phyloP scores from a whole-genome alignment of 495 filamentous ascomycete species.

The Chaetomidium leptoderma region DNA sequence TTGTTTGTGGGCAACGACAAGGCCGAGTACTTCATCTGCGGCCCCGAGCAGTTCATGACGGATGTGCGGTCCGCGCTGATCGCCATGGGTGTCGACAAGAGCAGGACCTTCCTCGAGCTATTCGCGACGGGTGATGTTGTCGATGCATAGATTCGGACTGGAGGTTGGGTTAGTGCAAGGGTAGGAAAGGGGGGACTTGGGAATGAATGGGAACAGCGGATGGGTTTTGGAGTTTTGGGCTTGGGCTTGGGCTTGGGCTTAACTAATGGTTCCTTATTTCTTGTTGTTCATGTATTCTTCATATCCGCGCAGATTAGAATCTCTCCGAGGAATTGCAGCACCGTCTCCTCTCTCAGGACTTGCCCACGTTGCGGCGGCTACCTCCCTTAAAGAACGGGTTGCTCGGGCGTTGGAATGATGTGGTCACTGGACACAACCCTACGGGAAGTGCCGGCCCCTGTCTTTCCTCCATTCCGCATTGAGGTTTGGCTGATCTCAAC shows the following conservation, averaged over 20 bases:
- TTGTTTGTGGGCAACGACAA: constrained; percentile 49
- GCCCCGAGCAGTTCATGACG: constrained; percentile 63
- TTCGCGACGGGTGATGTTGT: constrained; percentile 57
- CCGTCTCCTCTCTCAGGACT: background rate
- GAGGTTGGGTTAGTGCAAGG: background rate
- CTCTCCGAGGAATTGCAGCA: background rate
- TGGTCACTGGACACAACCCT: background rate
- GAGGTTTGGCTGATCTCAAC: background rate
- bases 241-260: background rate
- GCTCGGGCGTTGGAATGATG: background rate
- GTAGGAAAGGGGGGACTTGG: background rate
- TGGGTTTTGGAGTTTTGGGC: background rate
- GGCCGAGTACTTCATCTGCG: constrained; percentile 66
- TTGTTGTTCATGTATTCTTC: no score
- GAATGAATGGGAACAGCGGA: background rate
- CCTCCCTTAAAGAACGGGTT: background rate
- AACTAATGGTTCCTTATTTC: no score
- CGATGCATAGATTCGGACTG: constrained; percentile 8
- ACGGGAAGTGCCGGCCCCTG: background rate
- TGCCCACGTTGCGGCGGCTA: background rate
- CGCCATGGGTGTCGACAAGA: constrained; percentile 47
- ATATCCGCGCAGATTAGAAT: no score
- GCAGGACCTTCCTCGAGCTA: constrained; percentile 60
- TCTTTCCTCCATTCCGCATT: background rate
- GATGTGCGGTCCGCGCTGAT: constrained; percentile 48